Evolutionary conservation across 2,329 filamentous ascomycete genomes (phyloP).

Genomic region (Didymella keratinophila): DNA sequence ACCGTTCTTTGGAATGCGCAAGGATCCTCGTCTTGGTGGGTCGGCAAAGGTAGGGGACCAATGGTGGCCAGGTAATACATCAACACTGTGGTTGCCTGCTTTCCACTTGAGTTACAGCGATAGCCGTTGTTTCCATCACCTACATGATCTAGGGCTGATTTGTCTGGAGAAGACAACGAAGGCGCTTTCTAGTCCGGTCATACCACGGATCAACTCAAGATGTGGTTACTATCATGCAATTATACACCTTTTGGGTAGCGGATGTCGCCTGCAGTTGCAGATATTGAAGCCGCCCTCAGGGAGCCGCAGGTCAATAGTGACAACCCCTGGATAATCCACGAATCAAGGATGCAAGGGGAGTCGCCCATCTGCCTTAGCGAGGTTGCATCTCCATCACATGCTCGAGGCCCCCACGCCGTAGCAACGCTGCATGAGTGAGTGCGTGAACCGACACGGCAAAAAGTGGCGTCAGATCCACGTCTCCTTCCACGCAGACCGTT

Average conservation of each 20-base stretch:
- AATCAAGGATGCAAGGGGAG: neutral
- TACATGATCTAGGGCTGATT: conserved; percentile 3
- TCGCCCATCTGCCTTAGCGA: neutral
- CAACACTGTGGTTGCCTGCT: conserved; percentile 40
- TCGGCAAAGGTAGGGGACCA: conserved; percentile 13
- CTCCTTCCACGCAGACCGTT: neutral
- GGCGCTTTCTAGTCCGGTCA: neutral
- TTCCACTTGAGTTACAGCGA: conserved; percentile 30
- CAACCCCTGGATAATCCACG: neutral
- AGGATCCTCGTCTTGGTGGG: conserved; percentile 22
- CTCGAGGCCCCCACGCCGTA: neutral
- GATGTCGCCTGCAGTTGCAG: neutral
- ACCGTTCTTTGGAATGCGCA: conserved; percentile 35
- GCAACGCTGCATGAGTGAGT: neutral
- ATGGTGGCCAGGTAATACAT: neutral
- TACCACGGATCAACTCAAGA: neutral
- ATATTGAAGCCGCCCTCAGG: neutral
- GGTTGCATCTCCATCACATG: neutral
- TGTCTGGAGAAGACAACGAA: neutral
- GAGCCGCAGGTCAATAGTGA: neutral
- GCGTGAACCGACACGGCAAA: neutral
- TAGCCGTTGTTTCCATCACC: conserved; percentile 4
- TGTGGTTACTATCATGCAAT: neutral
- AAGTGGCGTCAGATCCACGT: neutral
- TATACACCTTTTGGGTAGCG: neutral